These are phyloP conservation scores for Aureobasidium sp. DNA, from an alignment of 2,329 filamentous ascomycete species.

Conservation along the genomic window DNA sequence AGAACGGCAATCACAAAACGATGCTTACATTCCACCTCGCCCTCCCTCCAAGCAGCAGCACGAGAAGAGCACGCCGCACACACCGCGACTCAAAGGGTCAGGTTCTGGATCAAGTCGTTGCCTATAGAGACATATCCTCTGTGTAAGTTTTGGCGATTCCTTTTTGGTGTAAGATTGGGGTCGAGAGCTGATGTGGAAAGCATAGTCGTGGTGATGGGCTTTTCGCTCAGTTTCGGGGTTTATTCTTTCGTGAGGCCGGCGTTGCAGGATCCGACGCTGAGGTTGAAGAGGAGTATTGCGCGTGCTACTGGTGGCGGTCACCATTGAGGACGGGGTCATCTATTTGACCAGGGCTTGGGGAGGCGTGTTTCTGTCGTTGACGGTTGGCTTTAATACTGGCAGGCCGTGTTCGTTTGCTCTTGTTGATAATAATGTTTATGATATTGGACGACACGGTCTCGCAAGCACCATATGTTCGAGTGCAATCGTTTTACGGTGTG, in stretches of 20 bases:
- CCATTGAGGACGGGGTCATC: not conserved
- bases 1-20: not conserved
- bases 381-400: no score
- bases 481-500: no score
- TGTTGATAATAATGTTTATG: no score
- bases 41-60: not conserved
- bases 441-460: no score
- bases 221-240: not conserved
- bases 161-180: no score
- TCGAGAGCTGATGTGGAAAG: not conserved
- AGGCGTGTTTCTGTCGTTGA: no score
- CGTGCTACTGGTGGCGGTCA: not conserved
- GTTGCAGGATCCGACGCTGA: conserved; percentile 9
- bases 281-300: conserved; percentile 7
- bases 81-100: not conserved
- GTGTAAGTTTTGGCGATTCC: not conserved
- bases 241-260: conserved; percentile 4
- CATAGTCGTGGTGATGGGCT: not conserved
- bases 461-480: no score
- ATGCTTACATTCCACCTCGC: not conserved
- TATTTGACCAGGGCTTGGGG: no score
- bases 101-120: conserved; percentile 11
- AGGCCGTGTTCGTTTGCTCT: no score
- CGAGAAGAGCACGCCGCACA: conserved; percentile 7
- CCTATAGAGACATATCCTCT: conserved; percentile 7